phyloP scores from a whole-genome alignment of 2,329 filamentous ascomycete genomes.

The Phoma herbarum region DNA sequence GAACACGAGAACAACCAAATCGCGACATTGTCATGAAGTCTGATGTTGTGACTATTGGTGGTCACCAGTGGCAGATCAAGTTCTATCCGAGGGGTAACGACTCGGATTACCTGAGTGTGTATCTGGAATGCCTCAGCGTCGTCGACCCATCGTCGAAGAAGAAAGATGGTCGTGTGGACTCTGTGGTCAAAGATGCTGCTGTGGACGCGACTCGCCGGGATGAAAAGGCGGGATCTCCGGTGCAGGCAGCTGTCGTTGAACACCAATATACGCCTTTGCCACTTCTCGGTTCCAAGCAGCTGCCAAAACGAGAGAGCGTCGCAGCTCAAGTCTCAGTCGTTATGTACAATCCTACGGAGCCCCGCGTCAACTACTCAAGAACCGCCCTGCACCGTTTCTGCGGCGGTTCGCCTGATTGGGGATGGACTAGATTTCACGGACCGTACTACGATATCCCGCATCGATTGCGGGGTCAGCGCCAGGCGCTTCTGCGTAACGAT shows the following conservation, averaged over 20 bases:
- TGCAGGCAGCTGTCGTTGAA: conserved; percentile 3
- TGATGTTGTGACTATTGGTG: conserved; percentile 63
- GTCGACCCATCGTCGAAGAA: conserved; percentile 23
- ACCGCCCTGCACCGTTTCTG: conserved; percentile 68
- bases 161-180: conserved; percentile 20
- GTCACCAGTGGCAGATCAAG: conserved; percentile 71
- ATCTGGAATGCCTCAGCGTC: conserved; percentile 68
- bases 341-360: conserved; percentile 70
- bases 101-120: conserved; percentile 66
- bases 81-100: conserved; percentile 70
- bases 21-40: conserved; percentile 67
- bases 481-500: conserved; percentile 67
- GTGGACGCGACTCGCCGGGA: conserved; percentile 12
- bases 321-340: conserved; percentile 70
- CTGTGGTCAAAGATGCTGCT: conserved; percentile 1
- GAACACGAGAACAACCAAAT: conserved; percentile 68
- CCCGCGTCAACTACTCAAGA: conserved; percentile 65
- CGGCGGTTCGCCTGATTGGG: conserved; percentile 67
- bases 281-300: conserved; percentile 40
- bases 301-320: conserved; percentile 55
- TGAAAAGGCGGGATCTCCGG: conserved; percentile 13
- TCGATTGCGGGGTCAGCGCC: conserved; percentile 65
- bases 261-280: conserved; percentile 50
- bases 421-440: conserved; percentile 69
- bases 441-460: conserved; percentile 66